A percentile compares a stretch with the other conserved stretches of the same genome.
Conservation (phyloP, 2,329 filamentous ascomycete genomes). For the Colletotrichum orbiculare region DNA sequence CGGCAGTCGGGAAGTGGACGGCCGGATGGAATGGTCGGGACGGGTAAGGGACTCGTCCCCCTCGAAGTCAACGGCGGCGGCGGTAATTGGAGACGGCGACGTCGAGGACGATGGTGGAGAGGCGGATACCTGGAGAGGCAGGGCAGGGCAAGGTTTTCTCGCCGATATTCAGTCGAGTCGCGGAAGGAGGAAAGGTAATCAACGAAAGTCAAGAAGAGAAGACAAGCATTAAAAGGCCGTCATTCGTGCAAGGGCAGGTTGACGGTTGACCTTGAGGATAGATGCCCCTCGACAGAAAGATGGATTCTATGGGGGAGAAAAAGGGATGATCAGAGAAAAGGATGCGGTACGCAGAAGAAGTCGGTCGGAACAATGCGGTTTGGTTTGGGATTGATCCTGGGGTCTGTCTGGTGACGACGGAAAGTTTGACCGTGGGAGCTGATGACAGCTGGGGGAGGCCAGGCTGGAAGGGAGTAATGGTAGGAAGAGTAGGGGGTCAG, state of each 20-base stretch:
- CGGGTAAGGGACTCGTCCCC: constrained; percentile 2
- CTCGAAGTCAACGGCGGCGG: constrained; percentile 6
- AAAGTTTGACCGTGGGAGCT: constrained; percentile 36
- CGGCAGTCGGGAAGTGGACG: not conserved
- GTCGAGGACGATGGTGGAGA: constrained; percentile 14
- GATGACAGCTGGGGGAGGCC: constrained; percentile 36
- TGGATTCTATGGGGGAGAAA: constrained; percentile 19
- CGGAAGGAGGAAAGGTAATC: constrained; percentile 14
- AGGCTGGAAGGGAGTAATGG: constrained; percentile 36
- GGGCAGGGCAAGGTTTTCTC: constrained; percentile 7
- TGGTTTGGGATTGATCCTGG: not conserved
- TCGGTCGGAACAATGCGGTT: constrained; percentile 16
- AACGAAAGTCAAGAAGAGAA: constrained; percentile 57
- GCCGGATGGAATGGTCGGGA: not conserved
- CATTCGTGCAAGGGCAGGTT: constrained; percentile 36
- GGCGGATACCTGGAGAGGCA: constrained; percentile 3
- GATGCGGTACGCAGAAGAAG: not conserved
- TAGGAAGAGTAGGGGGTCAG: not conserved
- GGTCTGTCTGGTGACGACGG: constrained; percentile 2
- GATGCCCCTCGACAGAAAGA: constrained; percentile 39
- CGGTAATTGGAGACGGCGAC: constrained; percentile 19
- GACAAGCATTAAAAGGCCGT: constrained; percentile 53
- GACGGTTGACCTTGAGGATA: constrained; percentile 20
- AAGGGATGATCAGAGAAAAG: constrained; percentile 25
- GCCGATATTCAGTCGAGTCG: not conserved